These are phyloP conservation scores for Polyporus arcularius DNA, from an alignment of 768 basidiomycete species.

Conservation along the genomic window DNA sequence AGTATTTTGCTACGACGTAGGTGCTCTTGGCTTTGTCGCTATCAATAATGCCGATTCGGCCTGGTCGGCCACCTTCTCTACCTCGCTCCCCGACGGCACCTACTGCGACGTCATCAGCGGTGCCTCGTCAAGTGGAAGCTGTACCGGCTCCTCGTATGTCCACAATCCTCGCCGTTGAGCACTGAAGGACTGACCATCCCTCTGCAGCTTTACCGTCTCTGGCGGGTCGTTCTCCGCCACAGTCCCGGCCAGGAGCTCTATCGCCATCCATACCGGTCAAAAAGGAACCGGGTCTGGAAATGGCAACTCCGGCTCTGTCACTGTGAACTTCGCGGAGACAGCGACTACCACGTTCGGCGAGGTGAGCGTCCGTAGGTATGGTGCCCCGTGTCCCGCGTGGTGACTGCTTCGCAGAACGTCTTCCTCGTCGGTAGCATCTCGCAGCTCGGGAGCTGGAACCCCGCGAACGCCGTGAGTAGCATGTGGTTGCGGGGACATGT, in stretches of 20 bases:
- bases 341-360: constrained; percentile 61
- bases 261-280: constrained; percentile 57
- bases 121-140: constrained; percentile 38
- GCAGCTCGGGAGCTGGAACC: constrained; percentile 54
- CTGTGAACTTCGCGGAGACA: constrained; percentile 53
- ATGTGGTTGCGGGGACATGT: neutral
- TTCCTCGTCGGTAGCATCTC: constrained; percentile 59
- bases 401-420: constrained; percentile 47
- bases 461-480: constrained; percentile 45
- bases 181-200: neutral
- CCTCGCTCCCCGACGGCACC: constrained; percentile 54
- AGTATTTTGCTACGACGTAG: constrained; percentile 28
- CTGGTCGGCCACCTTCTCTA: constrained; percentile 60
- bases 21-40: constrained; percentile 58
- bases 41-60: constrained; percentile 63
- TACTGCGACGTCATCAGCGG: constrained; percentile 72
- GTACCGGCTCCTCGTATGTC: constrained; percentile 50
- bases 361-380: constrained; percentile 32
- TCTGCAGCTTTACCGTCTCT: constrained; percentile 47
- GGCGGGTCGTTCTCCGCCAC: constrained; percentile 51
- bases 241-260: constrained; percentile 51
- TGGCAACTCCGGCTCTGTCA: constrained; percentile 24
- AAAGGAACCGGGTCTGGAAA: constrained; percentile 14
- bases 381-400: neutral
- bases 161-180: neutral